These are phyloP conservation scores for Abelmoschus esculentus DNA, from an alignment of 345 rosid genomes.

Conservation along the genomic window DNA sequence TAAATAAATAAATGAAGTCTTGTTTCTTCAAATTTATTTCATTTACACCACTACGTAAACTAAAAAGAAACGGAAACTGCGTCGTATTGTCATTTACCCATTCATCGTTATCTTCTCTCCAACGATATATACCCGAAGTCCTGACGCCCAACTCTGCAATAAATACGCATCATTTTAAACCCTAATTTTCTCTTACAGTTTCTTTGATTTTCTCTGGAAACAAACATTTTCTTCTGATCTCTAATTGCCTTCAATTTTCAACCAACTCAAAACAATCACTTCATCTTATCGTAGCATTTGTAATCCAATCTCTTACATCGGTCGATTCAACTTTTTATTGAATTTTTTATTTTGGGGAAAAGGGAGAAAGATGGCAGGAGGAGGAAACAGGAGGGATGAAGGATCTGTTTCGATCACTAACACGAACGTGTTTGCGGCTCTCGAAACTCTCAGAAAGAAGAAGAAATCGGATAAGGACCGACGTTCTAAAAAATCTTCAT, in stretches of 20 bases:
- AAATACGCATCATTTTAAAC: not conserved
- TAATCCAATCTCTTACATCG: not conserved
- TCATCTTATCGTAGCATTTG: not conserved
- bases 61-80: too few species aligned
- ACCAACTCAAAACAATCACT: not conserved
- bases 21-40: too few species aligned
- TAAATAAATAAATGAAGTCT: too few species aligned
- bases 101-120: too few species aligned
- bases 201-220: not conserved
- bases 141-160: not conserved
- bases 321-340: not conserved
- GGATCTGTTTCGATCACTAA: conserved; percentile 45
- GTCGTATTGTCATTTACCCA: too few species aligned
- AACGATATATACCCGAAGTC: too few species aligned
- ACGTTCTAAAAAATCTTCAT: conserved; percentile 27
- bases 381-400: conserved; percentile 44
- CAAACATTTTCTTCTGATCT: not conserved
- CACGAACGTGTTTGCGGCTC: conserved; percentile 52
- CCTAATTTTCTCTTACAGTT: not conserved
- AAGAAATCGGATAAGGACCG: conserved; percentile 39
- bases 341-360: not conserved
- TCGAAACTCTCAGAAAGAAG: conserved; percentile 47
- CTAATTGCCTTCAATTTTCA: not conserved
- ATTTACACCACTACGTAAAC: too few species aligned
- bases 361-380: conserved; percentile 32